phyloP scores from a whole-genome alignment of 345 rosid genomes.

The Erodium maritimum region DNA sequence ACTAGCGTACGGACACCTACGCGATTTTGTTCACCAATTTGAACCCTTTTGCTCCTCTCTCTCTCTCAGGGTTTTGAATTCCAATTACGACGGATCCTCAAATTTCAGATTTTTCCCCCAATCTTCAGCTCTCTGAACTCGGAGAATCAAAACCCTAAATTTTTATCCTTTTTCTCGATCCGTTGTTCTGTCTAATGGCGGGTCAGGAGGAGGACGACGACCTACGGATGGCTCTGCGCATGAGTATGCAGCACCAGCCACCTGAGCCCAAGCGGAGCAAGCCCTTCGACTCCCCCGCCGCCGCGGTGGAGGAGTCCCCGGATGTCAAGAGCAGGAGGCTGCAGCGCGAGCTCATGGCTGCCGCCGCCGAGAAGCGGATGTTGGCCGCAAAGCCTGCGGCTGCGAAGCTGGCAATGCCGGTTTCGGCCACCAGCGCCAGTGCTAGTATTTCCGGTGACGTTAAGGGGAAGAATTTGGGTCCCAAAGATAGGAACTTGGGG shows the following conservation, averaged over 20 bases:
- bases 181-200: slow-evolving; percentile 39
- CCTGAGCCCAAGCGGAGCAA: slow-evolving; percentile 97
- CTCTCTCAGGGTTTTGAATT: not conserved
- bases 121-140: not conserved
- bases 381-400: slow-evolving; percentile 20
- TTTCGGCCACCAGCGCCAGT: slow-evolving; percentile 10
- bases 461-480: slow-evolving; percentile 19
- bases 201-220: slow-evolving; percentile 96
- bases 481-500: too few relatives aligned
- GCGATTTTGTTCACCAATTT: too few relatives aligned
- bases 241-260: slow-evolving; percentile 83
- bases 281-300: slow-evolving; percentile 43
- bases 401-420: slow-evolving; percentile 19
- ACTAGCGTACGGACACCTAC: not conserved
- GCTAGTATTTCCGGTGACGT: not conserved
- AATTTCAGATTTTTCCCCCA: not conserved
- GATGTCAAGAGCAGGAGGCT: slow-evolving; percentile 20
- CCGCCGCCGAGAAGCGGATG: slow-evolving; percentile 95
- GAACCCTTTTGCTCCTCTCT: not conserved
- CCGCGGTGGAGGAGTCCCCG: slow-evolving; percentile 9
- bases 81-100: not conserved
- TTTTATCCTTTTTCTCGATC: not conserved
- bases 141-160: not conserved
- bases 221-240: slow-evolving; percentile 66
- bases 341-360: slow-evolving; percentile 93